Evolutionary conservation across 1,139 yeast genomes (phyloP).

Genomic region (Yamadazyma friedrichii): DNA sequence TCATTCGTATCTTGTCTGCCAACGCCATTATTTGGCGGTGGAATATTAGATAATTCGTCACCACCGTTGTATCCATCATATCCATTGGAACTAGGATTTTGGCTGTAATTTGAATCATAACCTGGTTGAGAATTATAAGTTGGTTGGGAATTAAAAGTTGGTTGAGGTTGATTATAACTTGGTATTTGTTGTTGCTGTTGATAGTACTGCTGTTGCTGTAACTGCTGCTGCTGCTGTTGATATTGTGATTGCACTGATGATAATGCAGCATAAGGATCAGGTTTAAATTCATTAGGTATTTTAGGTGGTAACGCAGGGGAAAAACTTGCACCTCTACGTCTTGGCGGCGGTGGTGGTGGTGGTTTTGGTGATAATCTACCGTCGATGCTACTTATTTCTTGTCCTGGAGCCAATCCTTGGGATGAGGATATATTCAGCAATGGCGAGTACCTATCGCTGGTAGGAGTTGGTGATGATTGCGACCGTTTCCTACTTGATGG

Average conservation of each 20-base stretch:
- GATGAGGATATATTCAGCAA: background rate
- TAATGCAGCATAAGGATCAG: constrained; percentile 2
- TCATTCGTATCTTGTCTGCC: constrained; percentile 15
- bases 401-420: too few relatives aligned
- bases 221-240: constrained; percentile 2
- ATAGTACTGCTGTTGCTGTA: too few relatives aligned
- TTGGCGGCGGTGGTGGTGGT: constrained; percentile 43
- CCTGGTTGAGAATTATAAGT: too few relatives aligned
- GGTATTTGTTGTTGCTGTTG: constrained; percentile 9
- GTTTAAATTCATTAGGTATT: constrained; percentile 14
- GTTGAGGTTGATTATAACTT: constrained; percentile 1
- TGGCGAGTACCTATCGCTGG: constrained; percentile 7
- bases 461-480: constrained; percentile 37
- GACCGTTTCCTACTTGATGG: constrained; percentile 43
- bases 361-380: constrained; percentile 13
- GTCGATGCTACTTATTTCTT: background rate
- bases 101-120: too few relatives aligned
- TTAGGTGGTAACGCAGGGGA: constrained; percentile 29
- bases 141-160: too few relatives aligned
- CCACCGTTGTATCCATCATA: background rate
- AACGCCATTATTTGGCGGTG: background rate
- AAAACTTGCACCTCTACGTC: constrained; percentile 21
- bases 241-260: constrained; percentile 10
- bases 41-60: background rate
- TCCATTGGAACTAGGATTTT: constrained; percentile 8